Conservation (phyloP, 2,329 filamentous ascomycete species). For the Verruconis gallopava region DNA sequence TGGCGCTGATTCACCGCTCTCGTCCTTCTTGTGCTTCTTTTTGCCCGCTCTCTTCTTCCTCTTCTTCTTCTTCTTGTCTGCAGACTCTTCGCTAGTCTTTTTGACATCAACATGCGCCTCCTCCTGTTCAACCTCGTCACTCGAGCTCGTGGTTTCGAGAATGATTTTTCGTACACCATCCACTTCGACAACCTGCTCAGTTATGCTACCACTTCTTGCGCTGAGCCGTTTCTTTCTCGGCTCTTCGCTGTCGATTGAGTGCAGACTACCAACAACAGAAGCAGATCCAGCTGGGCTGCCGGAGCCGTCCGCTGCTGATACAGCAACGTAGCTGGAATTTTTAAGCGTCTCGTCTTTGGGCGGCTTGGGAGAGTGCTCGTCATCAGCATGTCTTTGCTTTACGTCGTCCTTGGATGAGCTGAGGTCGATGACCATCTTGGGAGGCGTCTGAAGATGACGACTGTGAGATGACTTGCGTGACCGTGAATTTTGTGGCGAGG, state of each 20-base stretch:
- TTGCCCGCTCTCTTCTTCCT: slow-evolving; percentile 21
- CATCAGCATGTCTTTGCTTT: not conserved
- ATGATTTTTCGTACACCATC: slow-evolving; percentile 66
- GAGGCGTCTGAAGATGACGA: not conserved
- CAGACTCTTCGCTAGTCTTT: slow-evolving; percentile 14
- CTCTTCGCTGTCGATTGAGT: slow-evolving; percentile 10
- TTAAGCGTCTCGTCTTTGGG: not conserved
- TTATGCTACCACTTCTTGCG: slow-evolving; percentile 63
- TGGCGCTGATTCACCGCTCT: not conserved
- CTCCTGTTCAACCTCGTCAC: slow-evolving; percentile 29
- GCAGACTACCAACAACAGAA: slow-evolving; percentile 2
- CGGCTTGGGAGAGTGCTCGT: not conserved
- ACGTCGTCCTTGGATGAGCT: not conserved
- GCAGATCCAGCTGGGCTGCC: not conserved
- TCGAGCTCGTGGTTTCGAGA: slow-evolving; percentile 52
- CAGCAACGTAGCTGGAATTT: not conserved
- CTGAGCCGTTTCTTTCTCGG: slow-evolving; percentile 29
- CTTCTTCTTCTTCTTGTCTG: slow-evolving; percentile 17
- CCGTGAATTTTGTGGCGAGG: not conserved
- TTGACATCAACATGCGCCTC: slow-evolving; percentile 10
- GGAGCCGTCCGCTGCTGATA: not conserved
- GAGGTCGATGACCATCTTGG: slow-evolving; percentile 6
- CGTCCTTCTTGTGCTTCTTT: slow-evolving; percentile 23
- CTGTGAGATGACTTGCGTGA: not conserved
- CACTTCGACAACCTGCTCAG: slow-evolving; percentile 62